A percentile compares a stretch with the other conserved stretches of the same genome.
Conservation (phyloP, 768 basidiomycete species). For the Mycena galopus region DNA sequence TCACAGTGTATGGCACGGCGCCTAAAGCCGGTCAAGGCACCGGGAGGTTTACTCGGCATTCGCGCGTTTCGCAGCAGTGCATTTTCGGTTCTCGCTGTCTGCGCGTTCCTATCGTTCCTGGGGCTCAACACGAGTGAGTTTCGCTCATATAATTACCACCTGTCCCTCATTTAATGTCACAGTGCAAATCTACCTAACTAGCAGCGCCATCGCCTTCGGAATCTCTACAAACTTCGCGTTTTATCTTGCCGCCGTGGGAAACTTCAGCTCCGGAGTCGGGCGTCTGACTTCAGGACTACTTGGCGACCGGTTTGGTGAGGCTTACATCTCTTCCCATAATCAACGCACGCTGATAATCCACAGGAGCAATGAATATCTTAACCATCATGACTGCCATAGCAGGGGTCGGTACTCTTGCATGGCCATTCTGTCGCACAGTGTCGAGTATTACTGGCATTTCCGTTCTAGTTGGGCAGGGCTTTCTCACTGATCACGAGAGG, state of each 20-base stretch:
- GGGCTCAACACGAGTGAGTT: constrained; percentile 57
- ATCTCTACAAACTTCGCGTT: no score
- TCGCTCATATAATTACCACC: no score
- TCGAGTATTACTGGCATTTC: not conserved
- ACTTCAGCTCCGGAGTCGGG: no score
- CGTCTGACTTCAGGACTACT: no score
- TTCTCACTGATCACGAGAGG: no score
- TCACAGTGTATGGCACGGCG: no score
- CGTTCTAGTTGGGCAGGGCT: constrained; percentile 7
- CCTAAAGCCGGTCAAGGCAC: constrained; percentile 48
- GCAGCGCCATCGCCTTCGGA: constrained; percentile 17
- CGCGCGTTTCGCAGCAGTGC: constrained; percentile 33
- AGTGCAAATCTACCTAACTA: constrained; percentile 43
- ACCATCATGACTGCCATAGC: constrained; percentile 4
- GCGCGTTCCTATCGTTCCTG: constrained; percentile 55
- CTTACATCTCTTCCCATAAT: not conserved
- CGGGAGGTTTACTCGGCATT: constrained; percentile 57
- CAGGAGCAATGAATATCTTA: constrained; percentile 19
- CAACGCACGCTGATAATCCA: not conserved
- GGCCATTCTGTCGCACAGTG: constrained; percentile 24
- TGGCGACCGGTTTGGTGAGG: constrained; percentile 55
- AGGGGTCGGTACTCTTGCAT: not conserved
- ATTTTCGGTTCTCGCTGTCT: constrained; percentile 23
- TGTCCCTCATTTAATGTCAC: not conserved
- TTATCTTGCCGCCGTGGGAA: no score